phyloP scores from a whole-genome alignment of 2,329 filamentous ascomycete genomes.

The Colletotrichum sojae region DNA sequence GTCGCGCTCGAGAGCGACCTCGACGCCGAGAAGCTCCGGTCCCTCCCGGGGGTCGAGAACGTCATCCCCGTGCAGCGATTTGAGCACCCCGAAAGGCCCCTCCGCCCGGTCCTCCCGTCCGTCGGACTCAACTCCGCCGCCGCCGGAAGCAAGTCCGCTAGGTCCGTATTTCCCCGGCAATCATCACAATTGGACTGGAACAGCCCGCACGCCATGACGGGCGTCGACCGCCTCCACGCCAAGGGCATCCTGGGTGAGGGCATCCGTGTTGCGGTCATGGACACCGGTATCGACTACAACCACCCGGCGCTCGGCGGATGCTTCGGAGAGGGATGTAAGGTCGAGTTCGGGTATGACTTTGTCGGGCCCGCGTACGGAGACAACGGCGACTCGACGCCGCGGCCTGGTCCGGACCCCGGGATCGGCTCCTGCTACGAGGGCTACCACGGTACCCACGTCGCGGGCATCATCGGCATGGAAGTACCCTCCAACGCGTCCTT shows the following conservation, averaged over 20 bases:
- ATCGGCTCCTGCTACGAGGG: constrained; percentile 40
- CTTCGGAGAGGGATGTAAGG: constrained; percentile 38
- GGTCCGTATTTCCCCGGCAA: too few relatives aligned
- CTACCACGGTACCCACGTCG: constrained; percentile 49
- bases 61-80: constrained; percentile 9
- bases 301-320: constrained; percentile 29
- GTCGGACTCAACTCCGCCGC: too few relatives aligned
- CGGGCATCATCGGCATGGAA: constrained; percentile 42
- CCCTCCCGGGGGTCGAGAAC: constrained; percentile 18
- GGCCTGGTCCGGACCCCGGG: constrained; percentile 41
- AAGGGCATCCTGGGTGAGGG: constrained; percentile 26
- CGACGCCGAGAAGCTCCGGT: constrained; percentile 9
- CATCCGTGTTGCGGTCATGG: constrained; percentile 31
- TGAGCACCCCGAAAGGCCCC: constrained; percentile 3
- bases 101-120: too few relatives aligned
- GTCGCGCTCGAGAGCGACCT: constrained; percentile 8
- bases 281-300: constrained; percentile 31
- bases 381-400: constrained; percentile 13
- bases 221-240: constrained; percentile 27
- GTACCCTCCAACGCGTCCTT: constrained; percentile 4
- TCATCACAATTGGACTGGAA: too few relatives aligned
- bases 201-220: constrained; percentile 29
- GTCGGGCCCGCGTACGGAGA: constrained; percentile 42
- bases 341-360: constrained; percentile 42
- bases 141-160: too few relatives aligned